These are phyloP conservation scores for Hypoxylon fragiforme DNA, from an alignment of 495 filamentous ascomycete species.

Conservation along the genomic window DNA sequence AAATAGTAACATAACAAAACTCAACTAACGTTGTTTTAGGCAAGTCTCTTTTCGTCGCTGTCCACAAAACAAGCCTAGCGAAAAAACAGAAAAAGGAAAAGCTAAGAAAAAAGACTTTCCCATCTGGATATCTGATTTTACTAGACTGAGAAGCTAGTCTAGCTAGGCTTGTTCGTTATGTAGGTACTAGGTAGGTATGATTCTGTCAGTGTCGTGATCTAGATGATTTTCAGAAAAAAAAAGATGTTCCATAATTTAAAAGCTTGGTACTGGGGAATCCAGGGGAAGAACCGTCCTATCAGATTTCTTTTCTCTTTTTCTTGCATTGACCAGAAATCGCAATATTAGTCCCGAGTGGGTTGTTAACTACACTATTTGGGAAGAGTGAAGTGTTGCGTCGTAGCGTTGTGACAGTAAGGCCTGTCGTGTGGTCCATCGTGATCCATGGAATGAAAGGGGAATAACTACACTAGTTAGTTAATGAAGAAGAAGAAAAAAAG, in stretches of 20 bases:
- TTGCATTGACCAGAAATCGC: too few relatives aligned
- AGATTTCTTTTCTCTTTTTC: too few relatives aligned
- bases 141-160: too few relatives aligned
- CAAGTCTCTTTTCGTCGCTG: neutral
- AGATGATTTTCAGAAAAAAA: too few relatives aligned
- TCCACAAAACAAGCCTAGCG: neutral
- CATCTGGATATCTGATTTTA: neutral
- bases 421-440: slow-evolving; percentile 2
- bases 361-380: neutral
- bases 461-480: too few relatives aligned
- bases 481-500: slow-evolving; percentile 7
- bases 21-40: too few relatives aligned
- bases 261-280: slow-evolving; percentile 23
- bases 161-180: too few relatives aligned
- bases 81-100: neutral
- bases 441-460: slow-evolving; percentile 26
- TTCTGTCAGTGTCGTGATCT: slow-evolving; percentile 18
- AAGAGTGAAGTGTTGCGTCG: slow-evolving; percentile 6
- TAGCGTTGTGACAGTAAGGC: slow-evolving; percentile 24
- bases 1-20: too few relatives aligned
- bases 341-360: neutral
- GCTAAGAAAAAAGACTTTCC: neutral
- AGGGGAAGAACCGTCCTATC: too few relatives aligned
- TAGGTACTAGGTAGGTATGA: too few relatives aligned
- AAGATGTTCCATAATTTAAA: slow-evolving; percentile 17